Evolutionary conservation across 2,329 filamentous ascomycete genomes (phyloP), one percentile per base, ranked within the genome.

Genomic region (Neoarthrinium moseri): DNA sequence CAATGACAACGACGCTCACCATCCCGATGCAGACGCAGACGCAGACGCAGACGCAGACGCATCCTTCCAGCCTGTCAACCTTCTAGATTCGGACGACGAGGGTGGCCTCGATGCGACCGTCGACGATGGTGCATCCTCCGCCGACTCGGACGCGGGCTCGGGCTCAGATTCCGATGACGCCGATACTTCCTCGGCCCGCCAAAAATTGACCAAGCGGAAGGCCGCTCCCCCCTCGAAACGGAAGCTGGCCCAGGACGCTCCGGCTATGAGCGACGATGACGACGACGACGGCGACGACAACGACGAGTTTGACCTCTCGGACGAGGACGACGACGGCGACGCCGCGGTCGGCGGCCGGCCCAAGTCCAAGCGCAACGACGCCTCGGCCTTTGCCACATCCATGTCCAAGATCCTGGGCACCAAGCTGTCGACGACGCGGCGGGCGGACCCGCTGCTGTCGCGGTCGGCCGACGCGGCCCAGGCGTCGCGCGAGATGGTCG

Each of bases 361-460:
- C 29, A 87, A 83, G 59, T 83, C 84, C 12, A 97, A 97, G 71
- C 86, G 91, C 62, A 95, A 96, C 69, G 92, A 99, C 67, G 91
- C 94, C 3, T 75, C 79, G 52, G 91, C 89, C 43, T 97, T 99
- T 66, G 89, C 92, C 20, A 95, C 86, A 2, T 96, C 91, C 41
- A 90, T 99, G 59, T 87, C 88, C 56, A 95, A 94, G 68, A 96
- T 99, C 63, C 78, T 99, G 35, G 84, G 84, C 46, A 92, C 90
- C 40, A 97, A 97, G 70, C 77, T 97, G 8, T 86, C 91, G 2
- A 83, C 81, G 6, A 80, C 87, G 24, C 90, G 90, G 62, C 87
- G 91, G 20, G 78, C 84, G 45, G 94, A 99, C 63, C 94, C 94
- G 0, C 89, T 99, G n/a, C 78, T 99, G 4, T 86, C 91, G 5